Base-by-base conservation (phyloP, 495 filamentous ascomycete genomes). In the Neurospora tetrasperma region DNA sequence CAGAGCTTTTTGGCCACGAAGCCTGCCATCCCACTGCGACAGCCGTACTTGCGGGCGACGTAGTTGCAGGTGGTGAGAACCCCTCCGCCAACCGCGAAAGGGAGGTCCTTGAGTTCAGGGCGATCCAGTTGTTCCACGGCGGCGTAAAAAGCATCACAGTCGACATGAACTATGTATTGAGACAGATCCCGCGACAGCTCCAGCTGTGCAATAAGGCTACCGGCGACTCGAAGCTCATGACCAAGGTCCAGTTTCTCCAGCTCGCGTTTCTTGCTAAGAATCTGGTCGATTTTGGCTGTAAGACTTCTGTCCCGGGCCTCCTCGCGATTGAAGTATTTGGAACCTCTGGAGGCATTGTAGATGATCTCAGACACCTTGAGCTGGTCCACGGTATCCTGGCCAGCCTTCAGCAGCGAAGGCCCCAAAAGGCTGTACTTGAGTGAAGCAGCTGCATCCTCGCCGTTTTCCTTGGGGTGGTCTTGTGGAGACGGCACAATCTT, bases 1-100 rank as follows among this genome's bases (percentile, higher is more conserved):
- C 96, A 99, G 0, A 99, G 88, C 79, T 96, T 97, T 84, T 90
- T 92, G 12, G 96, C 96, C 59, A 98, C 94, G 78, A 98, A 98
- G 9, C 90, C 88, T 5, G 96, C 95, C 96, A 99, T 99, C 11
- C 93, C 96, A 75, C 92, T 95, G 18, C 96, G 87, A 48, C 93
- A 93, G 27, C 96, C 96, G 77, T 91, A 99, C 73, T 92, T 93
- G 8, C 96, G 88, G 7, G 96, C 96, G 74, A 90, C 84, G 75
- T 99, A 99, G 80, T 98, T 98, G 82, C 96, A 98, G 0, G 94
- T 98, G 7, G 93, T 97, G 84, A 75, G 71, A 0, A 99, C 95
- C 10, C 96, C 95, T 73, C 90, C 90, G 14, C 96, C 96, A 0
- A 98, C 96, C 0, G 96, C 94, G 84, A 99, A 97, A 1, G 96